Evolutionary conservation across 192 early-diverging fungal genomes (phyloP).

Genomic region (Coemansia sp.): DNA sequence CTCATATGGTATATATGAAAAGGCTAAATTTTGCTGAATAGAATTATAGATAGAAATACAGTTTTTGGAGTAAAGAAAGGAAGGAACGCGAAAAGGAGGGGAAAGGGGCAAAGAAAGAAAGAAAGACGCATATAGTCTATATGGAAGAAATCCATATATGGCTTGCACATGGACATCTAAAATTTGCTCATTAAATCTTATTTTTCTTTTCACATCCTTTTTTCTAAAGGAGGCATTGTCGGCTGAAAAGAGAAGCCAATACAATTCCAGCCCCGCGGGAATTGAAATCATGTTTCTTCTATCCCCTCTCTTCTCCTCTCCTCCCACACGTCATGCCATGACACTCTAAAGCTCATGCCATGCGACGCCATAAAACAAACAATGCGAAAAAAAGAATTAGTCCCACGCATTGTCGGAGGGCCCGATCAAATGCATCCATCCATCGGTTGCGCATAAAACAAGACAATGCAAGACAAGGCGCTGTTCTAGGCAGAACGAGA

Average conservation of each 20-base stretch:
- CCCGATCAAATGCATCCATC: neutral
- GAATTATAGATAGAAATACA: neutral
- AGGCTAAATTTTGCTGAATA: neutral
- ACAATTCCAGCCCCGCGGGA: no score
- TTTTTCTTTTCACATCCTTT: no score
- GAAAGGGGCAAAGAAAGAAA: neutral
- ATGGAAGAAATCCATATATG: neutral
- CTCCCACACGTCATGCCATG: no score
- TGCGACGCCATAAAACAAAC: neutral
- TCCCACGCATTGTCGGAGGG: neutral
- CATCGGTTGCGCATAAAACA: neutral
- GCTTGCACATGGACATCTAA: no score
- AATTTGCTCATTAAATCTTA: no score
- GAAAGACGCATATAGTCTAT: neutral
- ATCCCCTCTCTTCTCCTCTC: no score
- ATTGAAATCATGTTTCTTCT: no score
- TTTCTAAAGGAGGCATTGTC: no score
- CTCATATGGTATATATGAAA: neutral
- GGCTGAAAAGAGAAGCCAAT: no score
- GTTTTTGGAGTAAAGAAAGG: neutral
- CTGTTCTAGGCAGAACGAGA: neutral
- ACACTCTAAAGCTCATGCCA: no score
- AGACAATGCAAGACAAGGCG: neutral
- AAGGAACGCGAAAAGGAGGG: conserved; percentile 8
- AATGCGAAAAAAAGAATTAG: neutral